Percentiles rank a stretch among this genome's conserved stretches.
Conservation (phyloP, 148 eudicot genomes). For the Rhododendron ferrugineum region DNA sequence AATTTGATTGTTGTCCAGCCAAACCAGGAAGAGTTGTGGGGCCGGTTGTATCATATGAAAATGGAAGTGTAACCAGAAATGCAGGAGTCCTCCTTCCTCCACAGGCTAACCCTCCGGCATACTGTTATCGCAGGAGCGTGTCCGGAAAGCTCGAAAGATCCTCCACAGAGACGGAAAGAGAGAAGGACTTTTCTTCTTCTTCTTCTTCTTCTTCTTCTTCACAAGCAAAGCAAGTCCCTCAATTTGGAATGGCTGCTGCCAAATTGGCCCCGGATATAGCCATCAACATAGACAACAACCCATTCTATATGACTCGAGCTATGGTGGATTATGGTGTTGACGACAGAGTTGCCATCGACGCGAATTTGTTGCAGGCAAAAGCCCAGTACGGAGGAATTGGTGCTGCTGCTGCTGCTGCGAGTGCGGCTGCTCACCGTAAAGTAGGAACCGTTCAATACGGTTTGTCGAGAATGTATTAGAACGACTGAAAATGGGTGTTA, state of each 20-base stretch:
- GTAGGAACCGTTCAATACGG: slow-evolving; percentile 30
- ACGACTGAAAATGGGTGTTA: not conserved
- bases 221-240: slow-evolving; percentile 23
- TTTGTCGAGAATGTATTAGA: slow-evolving; percentile 30
- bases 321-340: slow-evolving; percentile 27
- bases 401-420: slow-evolving; percentile 20
- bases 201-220: slow-evolving; percentile 15
- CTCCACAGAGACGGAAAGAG: slow-evolving; percentile 5
- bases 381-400: slow-evolving; percentile 35
- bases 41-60: slow-evolving; percentile 28
- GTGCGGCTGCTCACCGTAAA: slow-evolving; percentile 27
- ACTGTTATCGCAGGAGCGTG: slow-evolving; percentile 21
- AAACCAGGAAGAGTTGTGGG: slow-evolving; percentile 40
- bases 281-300: slow-evolving; percentile 38
- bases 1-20: slow-evolving; percentile 17
- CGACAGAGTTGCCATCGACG: slow-evolving; percentile 28
- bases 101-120: slow-evolving; percentile 23
- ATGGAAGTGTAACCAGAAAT: slow-evolving; percentile 22
- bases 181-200: slow-evolving; percentile 10
- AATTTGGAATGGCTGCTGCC: slow-evolving; percentile 16
- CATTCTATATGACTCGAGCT: slow-evolving; percentile 33
- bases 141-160: slow-evolving; percentile 24
- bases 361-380: slow-evolving; percentile 37
- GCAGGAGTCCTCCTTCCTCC: slow-evolving; percentile 11
- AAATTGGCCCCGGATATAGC: slow-evolving; percentile 38